Evolutionary conservation across 768 basidiomycete genomes (phyloP), one percentile per base, ranked within the genome.

Genomic region (Phallus indusiatus): DNA sequence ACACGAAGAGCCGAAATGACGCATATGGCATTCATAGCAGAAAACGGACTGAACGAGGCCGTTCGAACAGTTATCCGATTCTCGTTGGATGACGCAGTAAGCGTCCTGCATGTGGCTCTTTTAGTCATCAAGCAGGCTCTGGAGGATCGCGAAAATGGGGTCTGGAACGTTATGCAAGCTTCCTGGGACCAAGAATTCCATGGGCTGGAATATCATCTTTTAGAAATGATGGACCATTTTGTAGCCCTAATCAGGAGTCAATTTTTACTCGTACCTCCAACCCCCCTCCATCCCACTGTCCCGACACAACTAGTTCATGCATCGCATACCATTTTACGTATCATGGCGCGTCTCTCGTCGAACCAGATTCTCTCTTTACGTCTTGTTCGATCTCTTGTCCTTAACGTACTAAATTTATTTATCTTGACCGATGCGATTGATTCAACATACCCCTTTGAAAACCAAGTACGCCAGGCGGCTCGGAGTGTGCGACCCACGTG

Each of bases 1-100:
- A 80, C 82, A 8, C 79, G 73, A 63, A 87, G 89, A 53, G 74
- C 78, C 0, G 81, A 85, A 37, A 73, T 90, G 66, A 78, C 79
- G 21, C 79, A 83, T 64, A 74, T 83, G 12, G 86, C 87, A 0
- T 70, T 77, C 22, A 80, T 90, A n/a, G 84, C 81, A 0, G 81
- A 88, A 35, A 81, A 86, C 58, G 87, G 88, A 1, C 66, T 88
- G 2, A 65, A 75, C 0, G 80, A 81, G 18, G 86, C 84, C 1
- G 70, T 88, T 12, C 82, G 84, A 51, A 84, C 56, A 14, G 11
- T 87, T 65, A 69, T 90, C 24, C 55, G 79, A 80, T 0, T 76
- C 21, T 75, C 77, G 18, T 74, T 79, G 49, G 66, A 88, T 18
- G 78, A 82, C 35, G 80, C 78, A 7, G 16, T 37, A 8, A 37